Evolutionary conservation across 345 rosid genomes (phyloP).

Genomic region (sweet orange (Citrus sinensis)): DNA sequence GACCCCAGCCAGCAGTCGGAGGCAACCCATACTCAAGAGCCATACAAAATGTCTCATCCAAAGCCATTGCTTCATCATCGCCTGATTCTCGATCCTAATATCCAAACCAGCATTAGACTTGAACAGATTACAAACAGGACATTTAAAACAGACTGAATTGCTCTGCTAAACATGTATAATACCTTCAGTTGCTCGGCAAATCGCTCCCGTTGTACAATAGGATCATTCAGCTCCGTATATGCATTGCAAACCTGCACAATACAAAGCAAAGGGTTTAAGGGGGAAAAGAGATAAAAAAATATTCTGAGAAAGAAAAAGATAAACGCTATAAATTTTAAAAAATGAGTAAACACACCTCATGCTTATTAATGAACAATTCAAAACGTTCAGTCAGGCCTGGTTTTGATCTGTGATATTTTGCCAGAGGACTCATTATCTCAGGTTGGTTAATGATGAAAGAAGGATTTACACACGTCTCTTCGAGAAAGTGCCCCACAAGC

Average conservation of each 20-base stretch:
- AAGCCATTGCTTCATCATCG: conserved; percentile 97
- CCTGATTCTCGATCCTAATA: conserved; percentile 85
- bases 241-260: conserved; percentile 76
- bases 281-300: background rate
- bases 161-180: background rate
- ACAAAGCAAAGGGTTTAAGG: background rate
- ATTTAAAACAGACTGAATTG: background rate
- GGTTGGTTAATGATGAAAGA: conserved; percentile 91
- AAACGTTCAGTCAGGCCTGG: conserved; percentile 86
- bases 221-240: conserved; percentile 95
- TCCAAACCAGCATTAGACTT: background rate
- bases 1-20: conserved; percentile 97
- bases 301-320: background rate
- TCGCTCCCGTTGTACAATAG: conserved; percentile 87
- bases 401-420: conserved; percentile 78
- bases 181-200: conserved; percentile 97
- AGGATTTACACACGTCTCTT: conserved; percentile 90
- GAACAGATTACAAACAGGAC: background rate
- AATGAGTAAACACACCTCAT: conserved; percentile 46
- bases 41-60: conserved; percentile 83
- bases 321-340: background rate
- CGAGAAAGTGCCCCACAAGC: conserved; percentile 96
- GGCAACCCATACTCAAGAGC: conserved; percentile 92
- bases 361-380: conserved; percentile 89
- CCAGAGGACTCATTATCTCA: conserved; percentile 87